phyloP scores from a whole-genome alignment of 2,329 filamentous ascomycete genomes.

The Colletotrichum filicis region DNA sequence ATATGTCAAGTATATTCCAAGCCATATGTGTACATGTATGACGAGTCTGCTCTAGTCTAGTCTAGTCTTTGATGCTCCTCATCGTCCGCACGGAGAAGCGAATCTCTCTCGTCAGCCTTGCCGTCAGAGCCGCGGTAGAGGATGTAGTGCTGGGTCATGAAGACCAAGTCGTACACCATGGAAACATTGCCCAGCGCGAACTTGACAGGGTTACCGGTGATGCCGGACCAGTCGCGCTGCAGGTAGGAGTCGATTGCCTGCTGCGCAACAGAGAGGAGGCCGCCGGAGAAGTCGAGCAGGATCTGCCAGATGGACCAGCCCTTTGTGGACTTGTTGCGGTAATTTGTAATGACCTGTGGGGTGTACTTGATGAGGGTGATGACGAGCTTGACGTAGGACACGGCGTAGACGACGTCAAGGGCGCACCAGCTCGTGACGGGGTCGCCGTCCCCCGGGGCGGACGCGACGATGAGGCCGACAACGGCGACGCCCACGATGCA shows the following conservation, averaged over 20 bases:
- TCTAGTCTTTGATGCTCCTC: slow-evolving; percentile 37
- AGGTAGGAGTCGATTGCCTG: slow-evolving; percentile 86
- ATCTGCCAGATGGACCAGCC: slow-evolving; percentile 92
- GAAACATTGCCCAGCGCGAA: slow-evolving; percentile 86
- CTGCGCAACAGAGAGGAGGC: slow-evolving; percentile 83
- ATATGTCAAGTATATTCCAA: not conserved
- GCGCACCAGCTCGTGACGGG: slow-evolving; percentile 65
- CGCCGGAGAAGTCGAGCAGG: slow-evolving; percentile 84
- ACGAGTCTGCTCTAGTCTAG: not conserved
- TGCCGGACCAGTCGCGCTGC: slow-evolving; percentile 87
- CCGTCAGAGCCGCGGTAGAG: slow-evolving; percentile 64
- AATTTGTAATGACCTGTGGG: slow-evolving; percentile 87
- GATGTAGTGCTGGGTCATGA: slow-evolving; percentile 89
- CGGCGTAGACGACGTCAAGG: slow-evolving; percentile 72
- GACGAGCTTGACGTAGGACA: slow-evolving; percentile 90
- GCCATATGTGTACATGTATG: not conserved
- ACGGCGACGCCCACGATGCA: slow-evolving; percentile 70
- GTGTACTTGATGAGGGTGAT: slow-evolving; percentile 94
- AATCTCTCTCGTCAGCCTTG: slow-evolving; percentile 35
- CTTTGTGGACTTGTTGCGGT: slow-evolving; percentile 82
- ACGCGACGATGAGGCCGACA: slow-evolving; percentile 59
- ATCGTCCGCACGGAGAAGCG: slow-evolving; percentile 30
- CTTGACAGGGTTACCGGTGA: slow-evolving; percentile 93
- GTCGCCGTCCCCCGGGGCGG: slow-evolving; percentile 47
- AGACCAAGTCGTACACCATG: slow-evolving; percentile 86